These are phyloP conservation scores for Phytophthora sp. DNA, from an alignment of 352 stramenopile species.

Conservation along the genomic window DNA sequence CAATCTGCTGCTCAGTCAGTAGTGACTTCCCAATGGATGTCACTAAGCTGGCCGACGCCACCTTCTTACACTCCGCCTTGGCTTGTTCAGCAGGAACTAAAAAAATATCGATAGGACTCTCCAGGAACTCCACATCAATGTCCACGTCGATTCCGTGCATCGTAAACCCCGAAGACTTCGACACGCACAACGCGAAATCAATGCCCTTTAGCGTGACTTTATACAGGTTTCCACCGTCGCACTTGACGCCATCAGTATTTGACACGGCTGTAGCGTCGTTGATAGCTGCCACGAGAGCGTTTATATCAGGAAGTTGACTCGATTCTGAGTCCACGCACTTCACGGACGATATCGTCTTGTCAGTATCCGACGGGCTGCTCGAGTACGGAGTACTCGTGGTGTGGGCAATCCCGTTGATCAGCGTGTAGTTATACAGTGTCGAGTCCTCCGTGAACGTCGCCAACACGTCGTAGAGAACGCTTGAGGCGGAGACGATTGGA, in stretches of 20 bases:
- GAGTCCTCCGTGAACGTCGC: slow-evolving; percentile 25
- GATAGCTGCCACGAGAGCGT: slow-evolving; percentile 18
- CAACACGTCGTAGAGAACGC: slow-evolving; percentile 36
- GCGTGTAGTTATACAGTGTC: slow-evolving; percentile 30
- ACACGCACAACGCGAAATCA: slow-evolving; percentile 17
- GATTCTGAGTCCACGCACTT: slow-evolving; percentile 21
- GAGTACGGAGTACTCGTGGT: slow-evolving; percentile 7
- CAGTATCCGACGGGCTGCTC: too few relatives aligned
- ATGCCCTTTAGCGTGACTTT: slow-evolving; percentile 14
- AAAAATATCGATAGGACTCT: slow-evolving; percentile 21
- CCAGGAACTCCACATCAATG: slow-evolving; percentile 18
- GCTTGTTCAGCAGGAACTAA: neutral
- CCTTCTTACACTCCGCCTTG: slow-evolving; percentile 1
- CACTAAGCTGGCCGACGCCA: neutral
- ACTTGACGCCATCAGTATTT: neutral
- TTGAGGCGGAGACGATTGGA: slow-evolving; percentile 18
- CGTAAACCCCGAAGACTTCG: slow-evolving; percentile 8
- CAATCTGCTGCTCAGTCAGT: neutral
- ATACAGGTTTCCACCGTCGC: slow-evolving; percentile 5
- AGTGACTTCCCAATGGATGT: slow-evolving; percentile 1
- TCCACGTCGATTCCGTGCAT: slow-evolving; percentile 20
- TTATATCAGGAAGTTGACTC: slow-evolving; percentile 11
- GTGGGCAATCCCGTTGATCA: slow-evolving; percentile 35
- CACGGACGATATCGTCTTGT: slow-evolving; percentile 1
- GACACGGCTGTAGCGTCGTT: neutral